Conservation (phyloP, 2,329 filamentous ascomycete species). For the Chalaropsis thielavioides region DNA sequence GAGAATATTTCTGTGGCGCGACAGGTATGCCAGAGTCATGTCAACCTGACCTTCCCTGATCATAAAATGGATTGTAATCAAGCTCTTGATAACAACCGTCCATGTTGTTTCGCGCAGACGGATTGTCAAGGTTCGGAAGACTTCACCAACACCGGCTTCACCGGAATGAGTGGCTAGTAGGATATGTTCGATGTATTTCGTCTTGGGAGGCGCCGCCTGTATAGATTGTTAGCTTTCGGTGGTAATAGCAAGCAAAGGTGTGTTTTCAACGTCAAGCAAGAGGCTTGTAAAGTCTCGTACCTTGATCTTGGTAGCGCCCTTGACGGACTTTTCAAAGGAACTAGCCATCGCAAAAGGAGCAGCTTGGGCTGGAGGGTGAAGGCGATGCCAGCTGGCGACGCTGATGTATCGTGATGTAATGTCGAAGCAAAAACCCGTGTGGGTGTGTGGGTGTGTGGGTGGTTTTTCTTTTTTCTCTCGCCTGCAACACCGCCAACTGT, state of each 20-base stretch:
- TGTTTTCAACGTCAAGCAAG: neutral
- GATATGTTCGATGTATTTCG: constrained; percentile 98
- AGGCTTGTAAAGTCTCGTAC: constrained; percentile 29
- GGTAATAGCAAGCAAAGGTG: neutral
- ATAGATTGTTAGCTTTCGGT: constrained; percentile 8
- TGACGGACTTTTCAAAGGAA: constrained; percentile 97
- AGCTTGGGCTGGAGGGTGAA: neutral
- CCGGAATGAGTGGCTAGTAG: constrained; percentile 87
- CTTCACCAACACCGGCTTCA: constrained; percentile 86
- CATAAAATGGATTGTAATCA: constrained; percentile 95
- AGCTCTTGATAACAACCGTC: constrained; percentile 97
- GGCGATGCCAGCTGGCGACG: constrained; percentile 10
- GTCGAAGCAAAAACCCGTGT: neutral
- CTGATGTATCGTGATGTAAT: neutral
- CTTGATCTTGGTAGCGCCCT: constrained; percentile 97
- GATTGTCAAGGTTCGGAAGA: constrained; percentile 82
- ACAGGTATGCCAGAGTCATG: constrained; percentile 71
- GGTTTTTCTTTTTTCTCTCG: constrained; percentile 9
- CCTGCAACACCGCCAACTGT: constrained; percentile 16
- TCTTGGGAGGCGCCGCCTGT: constrained; percentile 67
- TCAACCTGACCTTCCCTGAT: constrained; percentile 87
- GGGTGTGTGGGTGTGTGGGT: neutral
- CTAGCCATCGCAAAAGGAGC: constrained; percentile 45
- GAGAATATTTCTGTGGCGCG: constrained; percentile 67
- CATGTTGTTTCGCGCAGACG: constrained; percentile 90